Conservation (phyloP, 1,284 basidiomycete genomes). For the Heterobasidion parviporum region DNA sequence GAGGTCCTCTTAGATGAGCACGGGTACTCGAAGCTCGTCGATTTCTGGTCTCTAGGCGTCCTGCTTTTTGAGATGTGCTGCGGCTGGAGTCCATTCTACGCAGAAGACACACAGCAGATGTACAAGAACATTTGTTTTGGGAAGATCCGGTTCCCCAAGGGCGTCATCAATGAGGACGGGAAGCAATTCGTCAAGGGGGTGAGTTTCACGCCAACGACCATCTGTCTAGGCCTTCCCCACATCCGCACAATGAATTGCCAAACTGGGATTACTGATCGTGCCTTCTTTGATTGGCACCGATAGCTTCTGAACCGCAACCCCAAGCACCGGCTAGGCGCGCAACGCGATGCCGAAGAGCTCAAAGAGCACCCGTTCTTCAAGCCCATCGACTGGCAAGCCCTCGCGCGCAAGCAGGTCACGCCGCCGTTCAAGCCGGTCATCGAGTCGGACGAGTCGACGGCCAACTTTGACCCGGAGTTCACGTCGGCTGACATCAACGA, state of each 20-base stretch:
- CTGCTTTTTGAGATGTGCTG: constrained; percentile 98
- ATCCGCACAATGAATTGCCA: background rate
- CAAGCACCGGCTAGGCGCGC: constrained; percentile 89
- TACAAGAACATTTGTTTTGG: constrained; percentile 99
- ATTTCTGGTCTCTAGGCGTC: constrained; percentile 97
- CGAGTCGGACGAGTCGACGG: constrained; percentile 95
- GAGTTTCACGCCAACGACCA: constrained; percentile 24
- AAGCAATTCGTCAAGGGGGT: constrained; percentile 99
- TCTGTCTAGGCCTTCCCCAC: background rate
- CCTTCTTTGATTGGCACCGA: constrained; percentile 1
- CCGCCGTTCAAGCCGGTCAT: constrained; percentile 98
- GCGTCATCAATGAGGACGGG: constrained; percentile 95
- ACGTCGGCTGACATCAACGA: constrained; percentile 80
- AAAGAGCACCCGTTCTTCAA: constrained; percentile 97
- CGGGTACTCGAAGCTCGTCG: constrained; percentile 97
- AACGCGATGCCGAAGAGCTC: constrained; percentile 87
- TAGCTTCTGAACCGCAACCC: constrained; percentile 97
- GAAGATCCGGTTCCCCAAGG: constrained; percentile 97
- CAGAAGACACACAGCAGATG: constrained; percentile 99
- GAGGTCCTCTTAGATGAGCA: constrained; percentile 99
- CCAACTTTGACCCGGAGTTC: constrained; percentile 98
- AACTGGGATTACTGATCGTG: constrained; percentile 10
- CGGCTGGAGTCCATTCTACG: constrained; percentile 99
- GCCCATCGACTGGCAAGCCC: constrained; percentile 83
- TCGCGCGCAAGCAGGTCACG: constrained; percentile 85